Evolutionary conservation across 176 grass and related monocot species (phyloP).

Genomic region (Eleusine coracana): DNA sequence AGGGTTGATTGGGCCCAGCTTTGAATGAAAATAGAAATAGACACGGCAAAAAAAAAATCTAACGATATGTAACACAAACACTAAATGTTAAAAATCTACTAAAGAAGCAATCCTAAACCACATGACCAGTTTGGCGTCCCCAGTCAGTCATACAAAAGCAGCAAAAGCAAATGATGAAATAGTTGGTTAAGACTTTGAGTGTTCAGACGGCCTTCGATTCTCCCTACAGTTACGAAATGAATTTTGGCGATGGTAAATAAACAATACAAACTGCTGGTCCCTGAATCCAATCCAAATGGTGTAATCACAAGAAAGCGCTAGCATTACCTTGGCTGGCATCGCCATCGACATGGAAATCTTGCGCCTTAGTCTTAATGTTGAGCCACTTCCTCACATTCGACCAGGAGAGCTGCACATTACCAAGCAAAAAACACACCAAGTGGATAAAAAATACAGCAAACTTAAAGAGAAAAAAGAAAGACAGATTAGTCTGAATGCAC

Average conservation of each 20-base stretch:
- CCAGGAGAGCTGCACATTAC: conserved; percentile 72
- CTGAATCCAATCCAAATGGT: conserved; percentile 5
- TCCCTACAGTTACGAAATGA: neutral
- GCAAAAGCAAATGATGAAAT: neutral
- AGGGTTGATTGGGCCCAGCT: neutral
- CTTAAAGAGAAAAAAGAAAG: neutral
- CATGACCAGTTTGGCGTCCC: neutral
- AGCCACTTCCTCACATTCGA: conserved; percentile 96
- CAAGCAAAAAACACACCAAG: conserved; percentile 31
- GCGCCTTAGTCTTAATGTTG: conserved; percentile 83
- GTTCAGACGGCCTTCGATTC: neutral
- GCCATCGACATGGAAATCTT: conserved; percentile 80
- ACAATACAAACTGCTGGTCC: neutral
- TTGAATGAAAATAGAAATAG: conserved; percentile 34
- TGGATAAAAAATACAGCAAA: conserved; percentile 18
- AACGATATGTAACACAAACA: neutral
- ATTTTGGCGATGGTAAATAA: neutral
- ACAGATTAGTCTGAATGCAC: neutral
- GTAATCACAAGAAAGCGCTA: neutral
- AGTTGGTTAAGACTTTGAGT: neutral
- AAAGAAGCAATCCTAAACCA: conserved; percentile 11
- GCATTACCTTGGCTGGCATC: conserved; percentile 65
- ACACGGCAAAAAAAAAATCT: conserved; percentile 25
- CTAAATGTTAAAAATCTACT: conserved; percentile 9
- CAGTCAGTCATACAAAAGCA: conserved; percentile 27